Percentiles rank a stretch among this genome's conserved stretches.
These are phyloP conservation scores for Schizochytrium sp. DNA, from an alignment of 108 stramenopile species.

Conservation along the genomic window DNA sequence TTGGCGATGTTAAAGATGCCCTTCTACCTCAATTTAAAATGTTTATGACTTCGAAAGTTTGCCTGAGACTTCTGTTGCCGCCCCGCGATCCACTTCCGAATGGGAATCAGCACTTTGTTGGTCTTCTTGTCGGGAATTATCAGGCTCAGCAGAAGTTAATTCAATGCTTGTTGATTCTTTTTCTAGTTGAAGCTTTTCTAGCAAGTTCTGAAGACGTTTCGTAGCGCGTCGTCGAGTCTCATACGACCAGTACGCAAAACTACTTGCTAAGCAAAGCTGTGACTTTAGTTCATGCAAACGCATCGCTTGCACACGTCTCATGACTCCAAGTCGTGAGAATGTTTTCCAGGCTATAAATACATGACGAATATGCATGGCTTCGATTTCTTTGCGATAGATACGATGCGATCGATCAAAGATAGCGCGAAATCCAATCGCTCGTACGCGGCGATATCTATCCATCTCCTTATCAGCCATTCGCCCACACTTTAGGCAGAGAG, in stretches of 20 bases:
- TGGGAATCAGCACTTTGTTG: no score
- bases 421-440: background rate
- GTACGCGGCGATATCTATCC: background rate
- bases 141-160: background rate
- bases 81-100: no score
- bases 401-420: constrained; percentile 43
- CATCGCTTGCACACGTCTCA: background rate
- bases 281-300: background rate
- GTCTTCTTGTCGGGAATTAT: background rate
- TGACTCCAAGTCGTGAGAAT: constrained; percentile 11
- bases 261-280: background rate
- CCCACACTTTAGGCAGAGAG: constrained; percentile 52
- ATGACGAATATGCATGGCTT: background rate
- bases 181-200: background rate
- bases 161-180: background rate
- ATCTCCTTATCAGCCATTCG: constrained; percentile 46
- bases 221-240: background rate
- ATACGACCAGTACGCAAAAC: background rate
- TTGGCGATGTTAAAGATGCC: no score
- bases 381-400: background rate
- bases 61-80: no score
- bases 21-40: no score
- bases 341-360: constrained; percentile 2
- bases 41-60: no score
- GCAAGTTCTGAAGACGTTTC: background rate